Evolutionary conservation across 1,284 basidiomycete species (phyloP).

Genomic region (Athelia psychrophila): DNA sequence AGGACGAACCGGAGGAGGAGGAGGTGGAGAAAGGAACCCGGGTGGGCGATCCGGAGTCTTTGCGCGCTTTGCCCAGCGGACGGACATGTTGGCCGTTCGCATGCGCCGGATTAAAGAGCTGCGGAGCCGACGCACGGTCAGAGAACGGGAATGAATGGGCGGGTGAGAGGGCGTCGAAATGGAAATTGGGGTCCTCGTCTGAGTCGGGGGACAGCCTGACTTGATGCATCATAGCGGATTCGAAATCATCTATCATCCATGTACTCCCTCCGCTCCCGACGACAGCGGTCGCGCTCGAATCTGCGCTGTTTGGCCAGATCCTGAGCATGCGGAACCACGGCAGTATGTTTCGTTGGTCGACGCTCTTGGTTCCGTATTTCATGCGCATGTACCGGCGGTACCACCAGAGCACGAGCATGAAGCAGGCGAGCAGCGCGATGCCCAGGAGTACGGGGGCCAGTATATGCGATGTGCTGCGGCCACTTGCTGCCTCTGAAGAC

Average conservation of each 20-base stretch:
- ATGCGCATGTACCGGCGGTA: background rate
- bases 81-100: background rate
- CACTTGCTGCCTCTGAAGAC: background rate
- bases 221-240: background rate
- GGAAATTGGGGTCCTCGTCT: background rate
- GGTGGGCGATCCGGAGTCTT: too few species aligned
- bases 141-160: background rate
- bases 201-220: background rate
- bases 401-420: background rate
- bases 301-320: background rate
- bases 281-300: background rate
- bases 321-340: background rate
- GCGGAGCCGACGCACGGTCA: too few species aligned
- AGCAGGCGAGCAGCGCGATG: background rate
- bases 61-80: too few species aligned
- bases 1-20: background rate
- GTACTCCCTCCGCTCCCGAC: background rate
- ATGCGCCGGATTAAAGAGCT: background rate
- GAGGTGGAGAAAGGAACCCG: too few species aligned
- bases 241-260: background rate
- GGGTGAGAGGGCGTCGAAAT: background rate
- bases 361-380: background rate
- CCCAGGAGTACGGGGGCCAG: background rate
- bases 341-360: background rate
- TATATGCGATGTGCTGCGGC: background rate